phyloP scores from a whole-genome alignment of 352 stramenopile species.

The Globisporangium radiosum region DNA sequence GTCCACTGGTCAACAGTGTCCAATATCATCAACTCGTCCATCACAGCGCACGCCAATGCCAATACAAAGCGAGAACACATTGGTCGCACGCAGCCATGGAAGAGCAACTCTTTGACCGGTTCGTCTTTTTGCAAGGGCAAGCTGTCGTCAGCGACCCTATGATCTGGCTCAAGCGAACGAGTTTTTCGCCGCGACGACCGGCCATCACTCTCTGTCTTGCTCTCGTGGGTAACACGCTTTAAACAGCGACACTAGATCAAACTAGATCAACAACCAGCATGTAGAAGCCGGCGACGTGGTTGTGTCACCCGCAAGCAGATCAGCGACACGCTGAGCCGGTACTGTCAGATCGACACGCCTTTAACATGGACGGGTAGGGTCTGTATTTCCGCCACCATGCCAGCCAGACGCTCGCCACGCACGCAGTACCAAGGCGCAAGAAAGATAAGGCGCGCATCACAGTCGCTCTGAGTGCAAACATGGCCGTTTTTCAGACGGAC shows the following conservation, averaged over 20 bases:
- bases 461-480: not conserved
- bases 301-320: not conserved
- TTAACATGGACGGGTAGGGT: not conserved
- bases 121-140: too few relatives aligned
- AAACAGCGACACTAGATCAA: not conserved
- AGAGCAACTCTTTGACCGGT: too few relatives aligned
- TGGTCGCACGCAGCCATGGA: too few relatives aligned
- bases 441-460: not conserved
- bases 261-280: not conserved
- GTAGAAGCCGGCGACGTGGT: not conserved
- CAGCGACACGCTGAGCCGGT: not conserved
- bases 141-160: not conserved
- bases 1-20: not conserved
- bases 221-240: not conserved
- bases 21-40: not conserved
- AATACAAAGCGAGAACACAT: not conserved
- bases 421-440: not conserved
- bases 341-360: not conserved
- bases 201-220: not conserved
- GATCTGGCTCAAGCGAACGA: not conserved
- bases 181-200: not conserved
- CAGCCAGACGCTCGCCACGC: not conserved
- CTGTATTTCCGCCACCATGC: not conserved
- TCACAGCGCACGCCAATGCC: not conserved
- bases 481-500: not conserved